Conservation (phyloP, 108 stramenopile genomes). For the Aurantiochytrium sp. region DNA sequence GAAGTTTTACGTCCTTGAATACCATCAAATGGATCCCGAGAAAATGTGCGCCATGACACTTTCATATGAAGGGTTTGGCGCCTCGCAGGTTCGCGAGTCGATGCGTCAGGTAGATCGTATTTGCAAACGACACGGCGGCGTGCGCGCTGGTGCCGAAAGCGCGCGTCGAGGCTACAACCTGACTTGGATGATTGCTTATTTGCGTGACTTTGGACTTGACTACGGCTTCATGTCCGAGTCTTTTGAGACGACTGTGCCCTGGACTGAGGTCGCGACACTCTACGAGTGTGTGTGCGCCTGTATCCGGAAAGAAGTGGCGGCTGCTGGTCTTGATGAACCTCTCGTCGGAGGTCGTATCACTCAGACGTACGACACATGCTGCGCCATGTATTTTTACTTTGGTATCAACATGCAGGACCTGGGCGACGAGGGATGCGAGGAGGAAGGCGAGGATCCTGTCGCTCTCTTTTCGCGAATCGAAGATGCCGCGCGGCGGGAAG, state of each 20-base stretch:
- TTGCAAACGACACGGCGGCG: conserved; percentile 53
- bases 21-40: conserved; percentile 36
- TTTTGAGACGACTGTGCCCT: conserved; percentile 84
- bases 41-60: conserved; percentile 74
- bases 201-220: conserved; percentile 85
- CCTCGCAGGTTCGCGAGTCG: neutral
- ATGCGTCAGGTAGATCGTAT: conserved; percentile 36
- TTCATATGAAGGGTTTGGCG: conserved; percentile 64
- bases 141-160: conserved; percentile 60
- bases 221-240: conserved; percentile 76
- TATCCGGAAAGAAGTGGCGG: conserved; percentile 57
- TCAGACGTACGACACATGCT: conserved; percentile 88
- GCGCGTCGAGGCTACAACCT: conserved; percentile 78
- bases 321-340: conserved; percentile 60
- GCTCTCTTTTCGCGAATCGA: conserved; percentile 65
- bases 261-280: conserved; percentile 63
- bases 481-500: conserved; percentile 68
- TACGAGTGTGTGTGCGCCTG: conserved; percentile 56
- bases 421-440: neutral
- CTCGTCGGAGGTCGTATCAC: conserved; percentile 78
- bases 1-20: conserved; percentile 27
- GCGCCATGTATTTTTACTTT: conserved; percentile 86
- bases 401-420: conserved; percentile 66
- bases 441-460: conserved; percentile 38
- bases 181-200: conserved; percentile 84